phyloP scores from a whole-genome alignment of 331 rosid species.

The Arachis monticola region DNA sequence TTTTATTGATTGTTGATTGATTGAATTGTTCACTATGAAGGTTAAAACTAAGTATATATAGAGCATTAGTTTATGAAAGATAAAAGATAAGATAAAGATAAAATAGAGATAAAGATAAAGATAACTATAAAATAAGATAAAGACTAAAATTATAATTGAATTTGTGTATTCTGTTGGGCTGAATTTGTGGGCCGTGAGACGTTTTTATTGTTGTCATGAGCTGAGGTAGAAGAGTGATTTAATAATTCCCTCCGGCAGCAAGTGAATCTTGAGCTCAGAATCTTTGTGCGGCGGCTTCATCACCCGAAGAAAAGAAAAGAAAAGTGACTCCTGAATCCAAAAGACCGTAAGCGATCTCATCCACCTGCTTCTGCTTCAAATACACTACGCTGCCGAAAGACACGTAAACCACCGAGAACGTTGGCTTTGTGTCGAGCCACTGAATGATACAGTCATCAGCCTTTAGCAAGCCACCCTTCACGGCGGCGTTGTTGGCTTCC shows the following conservation, averaged over 20 bases:
- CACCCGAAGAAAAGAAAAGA: conserved; percentile 58
- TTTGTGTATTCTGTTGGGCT: too few species aligned
- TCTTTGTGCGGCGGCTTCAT: conserved; percentile 54
- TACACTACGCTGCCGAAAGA: conserved; percentile 59
- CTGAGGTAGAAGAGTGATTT: too few species aligned
- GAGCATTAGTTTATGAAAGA: too few species aligned
- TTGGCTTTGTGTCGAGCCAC: conserved; percentile 58
- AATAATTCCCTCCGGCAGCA: conserved; percentile 42
- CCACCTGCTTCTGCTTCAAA: conserved; percentile 59
- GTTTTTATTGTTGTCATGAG: too few species aligned
- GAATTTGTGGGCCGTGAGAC: too few species aligned
- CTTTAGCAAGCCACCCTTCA: conserved; percentile 46
- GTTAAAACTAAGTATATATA: too few species aligned
- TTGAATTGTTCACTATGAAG: too few species aligned
- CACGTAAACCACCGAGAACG: conserved; percentile 50
- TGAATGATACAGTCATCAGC: conserved; percentile 49
- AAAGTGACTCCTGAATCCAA: conserved; percentile 46
- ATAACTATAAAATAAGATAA: too few species aligned
- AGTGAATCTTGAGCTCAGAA: not conserved
- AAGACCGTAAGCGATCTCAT: conserved; percentile 64
- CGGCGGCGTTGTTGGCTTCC: not conserved
- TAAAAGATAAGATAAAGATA: too few species aligned
- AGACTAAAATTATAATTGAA: too few species aligned
- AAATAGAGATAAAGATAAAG: too few species aligned
- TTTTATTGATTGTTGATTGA: too few species aligned